Percentiles rank a stretch among this genome's conserved stretches.
Evolutionary conservation across 2,329 filamentous ascomycete species (phyloP).

Genomic region (Aaosphaeria arxii): DNA sequence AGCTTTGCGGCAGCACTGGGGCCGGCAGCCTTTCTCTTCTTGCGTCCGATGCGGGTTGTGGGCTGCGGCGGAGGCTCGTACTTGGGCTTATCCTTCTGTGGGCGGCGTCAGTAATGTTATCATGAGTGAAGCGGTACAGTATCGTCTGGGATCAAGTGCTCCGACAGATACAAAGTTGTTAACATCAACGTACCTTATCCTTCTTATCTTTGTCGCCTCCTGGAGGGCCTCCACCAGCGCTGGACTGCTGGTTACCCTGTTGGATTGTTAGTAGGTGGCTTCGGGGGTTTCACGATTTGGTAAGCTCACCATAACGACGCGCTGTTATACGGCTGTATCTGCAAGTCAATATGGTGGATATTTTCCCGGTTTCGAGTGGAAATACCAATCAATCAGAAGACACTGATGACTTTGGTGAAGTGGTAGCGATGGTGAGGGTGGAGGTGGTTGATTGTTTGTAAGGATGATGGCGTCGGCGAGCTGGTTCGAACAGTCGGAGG

Average conservation of each 20-base stretch:
- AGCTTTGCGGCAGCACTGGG: conserved; percentile 95
- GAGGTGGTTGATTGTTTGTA: conserved; percentile 1
- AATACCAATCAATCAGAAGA: neutral
- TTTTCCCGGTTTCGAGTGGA: too few species aligned
- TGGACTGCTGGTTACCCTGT: conserved; percentile 82
- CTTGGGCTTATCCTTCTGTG: conserved; percentile 98
- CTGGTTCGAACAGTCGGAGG: conserved; percentile 17
- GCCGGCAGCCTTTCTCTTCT: conserved; percentile 95
- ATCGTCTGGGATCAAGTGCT: neutral
- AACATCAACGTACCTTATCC: conserved; percentile 49
- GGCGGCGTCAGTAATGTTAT: conserved; percentile 11
- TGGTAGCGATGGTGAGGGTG: neutral
- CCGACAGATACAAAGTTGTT: too few species aligned
- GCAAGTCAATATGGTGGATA: neutral
- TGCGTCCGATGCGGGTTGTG: conserved; percentile 93
- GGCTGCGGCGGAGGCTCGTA: conserved; percentile 97
- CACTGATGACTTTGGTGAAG: neutral
- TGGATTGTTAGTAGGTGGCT: conserved; percentile 36
- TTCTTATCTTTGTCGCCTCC: conserved; percentile 91
- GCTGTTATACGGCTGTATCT: conserved; percentile 9
- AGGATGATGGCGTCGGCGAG: conserved; percentile 21
- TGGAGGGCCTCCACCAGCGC: conserved; percentile 69
- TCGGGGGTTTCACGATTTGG: conserved; percentile 12
- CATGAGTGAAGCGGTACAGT: neutral
- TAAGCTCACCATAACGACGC: conserved; percentile 30